These are phyloP conservation scores for Dryadomyces quercivorus DNA, from an alignment of 2,329 filamentous ascomycete genomes.

Conservation along the genomic window DNA sequence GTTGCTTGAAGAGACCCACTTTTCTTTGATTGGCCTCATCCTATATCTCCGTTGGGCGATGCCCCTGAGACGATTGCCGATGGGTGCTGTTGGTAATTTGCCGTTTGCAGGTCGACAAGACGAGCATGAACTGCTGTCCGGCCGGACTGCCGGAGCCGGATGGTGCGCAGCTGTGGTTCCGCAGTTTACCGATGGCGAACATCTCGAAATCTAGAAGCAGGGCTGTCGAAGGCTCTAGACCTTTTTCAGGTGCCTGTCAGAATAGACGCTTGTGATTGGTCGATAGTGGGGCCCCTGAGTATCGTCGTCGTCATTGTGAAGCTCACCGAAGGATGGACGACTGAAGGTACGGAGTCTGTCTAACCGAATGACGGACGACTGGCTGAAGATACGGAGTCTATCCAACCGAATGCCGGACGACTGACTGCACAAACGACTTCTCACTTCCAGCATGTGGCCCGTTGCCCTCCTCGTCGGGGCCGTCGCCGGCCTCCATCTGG, in stretches of 20 bases:
- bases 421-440: no score
- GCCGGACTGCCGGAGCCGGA: no score
- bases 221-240: background rate
- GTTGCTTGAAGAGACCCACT: background rate
- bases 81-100: background rate
- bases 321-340: background rate
- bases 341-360: no score
- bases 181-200: no score
- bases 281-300: background rate
- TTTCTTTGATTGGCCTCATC: background rate
- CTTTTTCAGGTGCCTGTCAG: background rate
- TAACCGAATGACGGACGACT: background rate
- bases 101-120: no score
- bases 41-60: no score
- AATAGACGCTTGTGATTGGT: background rate
- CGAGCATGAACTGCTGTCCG: no score
- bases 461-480: background rate
- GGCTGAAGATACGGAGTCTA: no score
- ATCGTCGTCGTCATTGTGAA: background rate
- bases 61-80: background rate
- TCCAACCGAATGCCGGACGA: no score
- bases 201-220: no score
- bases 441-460: background rate
- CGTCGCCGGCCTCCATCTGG: background rate
- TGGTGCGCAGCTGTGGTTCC: no score